Conservation (phyloP, 371 early-diverging fungal genomes). For the Syncephalastrum sp. region DNA sequence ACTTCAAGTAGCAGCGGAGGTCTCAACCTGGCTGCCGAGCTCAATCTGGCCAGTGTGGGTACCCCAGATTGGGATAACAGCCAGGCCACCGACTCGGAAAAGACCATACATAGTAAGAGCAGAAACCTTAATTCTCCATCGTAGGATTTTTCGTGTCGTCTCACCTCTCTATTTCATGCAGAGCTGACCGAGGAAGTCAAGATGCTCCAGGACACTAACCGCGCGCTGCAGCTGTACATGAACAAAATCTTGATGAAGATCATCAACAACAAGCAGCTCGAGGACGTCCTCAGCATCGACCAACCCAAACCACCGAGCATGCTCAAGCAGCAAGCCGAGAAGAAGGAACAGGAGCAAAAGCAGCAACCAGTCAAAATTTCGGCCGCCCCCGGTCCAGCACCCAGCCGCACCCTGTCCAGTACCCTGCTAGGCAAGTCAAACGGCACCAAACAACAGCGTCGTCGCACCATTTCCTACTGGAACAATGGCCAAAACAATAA, state of each 20-base stretch:
- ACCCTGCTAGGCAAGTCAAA: slow-evolving; percentile 20
- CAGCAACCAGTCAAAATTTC: slow-evolving; percentile 4
- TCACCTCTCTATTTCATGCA: slow-evolving; percentile 6
- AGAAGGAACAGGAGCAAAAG: slow-evolving; percentile 10
- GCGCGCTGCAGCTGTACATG: slow-evolving; percentile 50
- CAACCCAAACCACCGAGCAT: slow-evolving; percentile 29
- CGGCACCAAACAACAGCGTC: slow-evolving; percentile 27
- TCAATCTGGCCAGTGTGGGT: slow-evolving; percentile 46
- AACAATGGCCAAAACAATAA: slow-evolving; percentile 21
- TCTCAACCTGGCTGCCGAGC: slow-evolving; percentile 62
- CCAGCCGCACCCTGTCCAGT: slow-evolving; percentile 34
- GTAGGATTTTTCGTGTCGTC: neutral
- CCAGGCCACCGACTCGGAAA: slow-evolving; percentile 28
- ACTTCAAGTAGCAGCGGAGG: slow-evolving; percentile 20
- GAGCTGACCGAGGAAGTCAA: slow-evolving; percentile 47
- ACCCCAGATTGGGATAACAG: slow-evolving; percentile 21
- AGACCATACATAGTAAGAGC: slow-evolving; percentile 21
- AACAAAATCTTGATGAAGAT: slow-evolving; percentile 53
- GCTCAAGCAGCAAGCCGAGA: slow-evolving; percentile 8
- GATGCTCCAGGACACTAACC: slow-evolving; percentile 43
- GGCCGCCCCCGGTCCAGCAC: slow-evolving; percentile 24
- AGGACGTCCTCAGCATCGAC: slow-evolving; percentile 50
- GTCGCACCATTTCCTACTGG: slow-evolving; percentile 54
- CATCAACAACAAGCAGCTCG: slow-evolving; percentile 44
- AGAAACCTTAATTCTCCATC: neutral